Evolutionary conservation across 495 filamentous ascomycete species (phyloP).

Genomic region (Copromyces sp.): DNA sequence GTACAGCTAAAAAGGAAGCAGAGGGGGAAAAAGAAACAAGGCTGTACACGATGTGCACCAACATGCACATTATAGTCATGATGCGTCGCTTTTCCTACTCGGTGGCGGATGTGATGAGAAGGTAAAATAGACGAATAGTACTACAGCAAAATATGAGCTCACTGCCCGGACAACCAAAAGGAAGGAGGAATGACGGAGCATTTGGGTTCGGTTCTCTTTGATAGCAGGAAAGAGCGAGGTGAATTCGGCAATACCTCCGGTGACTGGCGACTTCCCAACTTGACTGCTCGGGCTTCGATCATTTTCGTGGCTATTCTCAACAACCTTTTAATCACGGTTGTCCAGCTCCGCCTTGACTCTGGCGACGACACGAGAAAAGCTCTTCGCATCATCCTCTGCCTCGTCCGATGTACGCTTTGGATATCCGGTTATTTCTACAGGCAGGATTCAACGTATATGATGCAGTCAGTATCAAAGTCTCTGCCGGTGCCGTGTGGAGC

Average conservation of each 20-base stretch:
- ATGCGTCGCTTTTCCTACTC: conserved; percentile 4
- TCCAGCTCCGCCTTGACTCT: conserved; percentile 7
- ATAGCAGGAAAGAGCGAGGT: background rate
- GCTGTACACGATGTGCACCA: conserved; percentile 1
- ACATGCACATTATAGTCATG: background rate
- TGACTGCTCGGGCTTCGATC: background rate
- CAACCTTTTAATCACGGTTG: conserved; percentile 9
- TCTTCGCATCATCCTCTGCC: background rate
- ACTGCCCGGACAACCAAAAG: background rate
- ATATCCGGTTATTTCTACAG: background rate
- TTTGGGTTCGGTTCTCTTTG: background rate
- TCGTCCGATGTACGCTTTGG: background rate
- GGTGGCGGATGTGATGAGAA: conserved; percentile 3
- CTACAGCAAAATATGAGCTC: background rate
- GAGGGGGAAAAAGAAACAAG: conserved; percentile 10
- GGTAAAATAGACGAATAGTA: background rate
- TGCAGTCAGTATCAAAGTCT: background rate
- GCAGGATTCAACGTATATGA: background rate
- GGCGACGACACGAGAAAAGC: background rate
- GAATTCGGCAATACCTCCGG: background rate
- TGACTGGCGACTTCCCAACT: background rate
- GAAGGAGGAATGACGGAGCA: background rate
- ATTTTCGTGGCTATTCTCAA: conserved; percentile 2
- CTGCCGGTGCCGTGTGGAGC: background rate
- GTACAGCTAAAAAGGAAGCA: conserved; percentile 1